Conservation (phyloP, 352 stramenopile genomes). For the Globisporangium orthogonon region DNA sequence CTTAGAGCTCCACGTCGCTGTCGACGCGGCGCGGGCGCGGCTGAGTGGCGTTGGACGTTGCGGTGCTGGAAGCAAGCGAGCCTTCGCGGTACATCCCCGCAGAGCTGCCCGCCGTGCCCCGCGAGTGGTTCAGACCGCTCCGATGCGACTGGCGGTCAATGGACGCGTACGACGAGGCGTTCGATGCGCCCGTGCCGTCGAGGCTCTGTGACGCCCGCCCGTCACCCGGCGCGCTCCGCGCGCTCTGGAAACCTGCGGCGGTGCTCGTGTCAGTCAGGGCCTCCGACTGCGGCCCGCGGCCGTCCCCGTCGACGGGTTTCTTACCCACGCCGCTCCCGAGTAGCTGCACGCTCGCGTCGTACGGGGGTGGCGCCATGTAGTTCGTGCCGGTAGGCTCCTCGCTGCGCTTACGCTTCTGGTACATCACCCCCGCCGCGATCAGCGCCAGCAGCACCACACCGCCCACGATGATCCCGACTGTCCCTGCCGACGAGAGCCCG, state of each 20-base stretch:
- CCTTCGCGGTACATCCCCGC: conserved; percentile 11
- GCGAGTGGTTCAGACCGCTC: conserved; percentile 24
- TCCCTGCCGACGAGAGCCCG: conserved; percentile 34
- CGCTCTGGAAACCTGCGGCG: conserved; percentile 19
- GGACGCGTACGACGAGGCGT: conserved; percentile 14
- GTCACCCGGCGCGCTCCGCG: conserved; percentile 10
- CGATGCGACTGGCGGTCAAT: conserved; percentile 12
- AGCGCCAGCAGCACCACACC: conserved; percentile 40
- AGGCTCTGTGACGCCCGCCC: conserved; percentile 11
- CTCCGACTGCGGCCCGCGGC: conserved; percentile 13
- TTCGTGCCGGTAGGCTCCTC: conserved; percentile 4
- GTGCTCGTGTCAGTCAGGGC: conserved; percentile 12
- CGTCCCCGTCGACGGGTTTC: conserved; percentile 16
- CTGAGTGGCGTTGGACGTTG: background rate
- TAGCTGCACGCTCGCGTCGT: conserved; percentile 34
- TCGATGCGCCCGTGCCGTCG: conserved; percentile 13
- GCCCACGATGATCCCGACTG: conserved; percentile 56
- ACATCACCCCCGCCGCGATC: conserved; percentile 29
- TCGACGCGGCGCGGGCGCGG: conserved; percentile 33
- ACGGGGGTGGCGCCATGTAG: conserved; percentile 46
- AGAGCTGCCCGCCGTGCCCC: conserved; percentile 14
- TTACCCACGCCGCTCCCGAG: conserved; percentile 16
- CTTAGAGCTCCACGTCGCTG: conserved; percentile 58
- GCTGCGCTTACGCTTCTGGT: conserved; percentile 23
- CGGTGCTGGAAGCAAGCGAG: conserved; percentile 14